Evolutionary conservation across 805 yeast species (phyloP), one percentile per base, ranked within the genome.

Genomic region (Candida ulmi): DNA sequence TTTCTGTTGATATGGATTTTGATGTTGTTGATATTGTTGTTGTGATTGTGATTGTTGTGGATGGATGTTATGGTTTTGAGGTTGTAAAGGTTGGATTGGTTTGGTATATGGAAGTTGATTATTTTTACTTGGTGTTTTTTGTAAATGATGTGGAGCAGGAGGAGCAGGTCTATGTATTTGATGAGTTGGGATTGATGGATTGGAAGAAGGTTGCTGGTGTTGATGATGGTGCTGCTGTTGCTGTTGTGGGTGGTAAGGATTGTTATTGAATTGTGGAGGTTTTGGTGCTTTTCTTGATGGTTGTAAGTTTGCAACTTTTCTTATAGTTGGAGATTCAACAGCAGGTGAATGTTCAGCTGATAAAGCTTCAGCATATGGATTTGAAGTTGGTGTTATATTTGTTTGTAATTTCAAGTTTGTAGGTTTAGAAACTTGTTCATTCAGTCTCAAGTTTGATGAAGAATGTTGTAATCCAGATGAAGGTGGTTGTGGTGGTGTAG

Each of bases 401-500:
- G 54, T 49, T 37, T 58, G 62, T 25, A 62, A 55, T 45, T 58
- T 63, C 52, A 62, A 55, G 37, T 59, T 63, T 23, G 67, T 66
- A 46, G 19, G n/a, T 18, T 35, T 30, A 19, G 18, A 29, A 12
- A 17, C 43, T 33, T 27, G 47, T 15, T 37, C 42, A 30, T 41
- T 41, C 7, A 43, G 15, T 31, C 37, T 40, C 24, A 43, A 25
- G 35, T 46, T 36, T 8, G 49, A 43, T 2, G 42, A 30, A 15
- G 49, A 47, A 13, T 30, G 46, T 30, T 21, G 35, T 17, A 33
- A 19, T 3, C 40, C 29, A 17, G 31, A 33, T 16, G 40, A 17
- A 12, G 44, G 39, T 15, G 76, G 76, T 3, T 76, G 77, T 8
- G 72, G 66, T 4, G 78, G 78, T 2, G 80, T 75, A 40, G 60